phyloP scores from a whole-genome alignment of 208 protist genomes.

The Leishmania lainsoni region DNA sequence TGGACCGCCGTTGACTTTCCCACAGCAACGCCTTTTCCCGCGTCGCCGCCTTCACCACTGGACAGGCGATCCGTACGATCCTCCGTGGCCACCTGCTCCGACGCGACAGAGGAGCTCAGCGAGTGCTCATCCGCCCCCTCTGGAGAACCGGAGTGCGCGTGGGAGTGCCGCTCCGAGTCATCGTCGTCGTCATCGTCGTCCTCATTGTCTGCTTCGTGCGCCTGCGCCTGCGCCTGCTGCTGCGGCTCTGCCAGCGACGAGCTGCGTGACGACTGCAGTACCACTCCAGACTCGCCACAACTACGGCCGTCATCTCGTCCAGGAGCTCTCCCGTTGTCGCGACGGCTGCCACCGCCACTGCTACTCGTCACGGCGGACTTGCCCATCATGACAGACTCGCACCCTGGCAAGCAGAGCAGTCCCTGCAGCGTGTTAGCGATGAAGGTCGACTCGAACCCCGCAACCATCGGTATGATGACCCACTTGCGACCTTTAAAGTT shows the following conservation, averaged over 20 bases:
- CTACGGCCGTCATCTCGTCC: neutral
- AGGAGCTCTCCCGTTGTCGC: neutral
- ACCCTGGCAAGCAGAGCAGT: constrained; percentile 53
- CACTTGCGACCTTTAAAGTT: constrained; percentile 30
- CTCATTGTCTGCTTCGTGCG: neutral
- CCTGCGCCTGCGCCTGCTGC: neutral
- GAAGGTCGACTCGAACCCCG: constrained; percentile 44
- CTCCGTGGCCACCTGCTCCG: neutral
- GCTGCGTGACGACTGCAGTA: neutral
- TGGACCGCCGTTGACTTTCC: neutral
- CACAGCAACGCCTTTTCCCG: too few relatives aligned
- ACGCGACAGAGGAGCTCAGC: constrained; percentile 1
- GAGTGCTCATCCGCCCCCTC: neutral
- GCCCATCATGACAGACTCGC: constrained; percentile 54
- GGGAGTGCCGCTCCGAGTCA: neutral
- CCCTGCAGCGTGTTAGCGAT: constrained; percentile 53
- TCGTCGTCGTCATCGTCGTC: neutral
- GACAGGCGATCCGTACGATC: neutral
- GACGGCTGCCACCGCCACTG: neutral
- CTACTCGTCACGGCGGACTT: constrained; percentile 3
- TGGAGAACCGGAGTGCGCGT: neutral
- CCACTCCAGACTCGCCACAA: neutral
- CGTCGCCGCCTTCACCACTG: neutral
- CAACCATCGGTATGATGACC: constrained; percentile 58
- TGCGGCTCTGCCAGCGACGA: neutral